phyloP scores from a whole-genome alignment of 495 filamentous ascomycete genomes.

The Elaphomyces granulatus region DNA sequence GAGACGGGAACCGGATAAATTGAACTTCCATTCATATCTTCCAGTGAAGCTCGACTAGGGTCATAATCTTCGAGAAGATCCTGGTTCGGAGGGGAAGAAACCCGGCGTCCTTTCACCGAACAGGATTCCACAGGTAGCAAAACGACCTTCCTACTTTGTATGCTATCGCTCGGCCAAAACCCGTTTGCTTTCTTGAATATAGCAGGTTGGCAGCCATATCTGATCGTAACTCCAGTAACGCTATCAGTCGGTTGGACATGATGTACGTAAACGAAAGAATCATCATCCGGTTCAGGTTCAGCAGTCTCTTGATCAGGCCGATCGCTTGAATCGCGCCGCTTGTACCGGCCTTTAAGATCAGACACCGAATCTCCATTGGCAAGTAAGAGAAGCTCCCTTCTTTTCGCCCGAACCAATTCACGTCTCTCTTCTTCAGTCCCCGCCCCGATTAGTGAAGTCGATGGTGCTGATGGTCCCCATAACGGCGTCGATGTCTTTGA shows the following conservation, averaged over 20 bases:
- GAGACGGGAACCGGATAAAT: slow-evolving; percentile 23
- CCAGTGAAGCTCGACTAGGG: slow-evolving; percentile 11
- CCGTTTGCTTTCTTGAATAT: slow-evolving; percentile 77
- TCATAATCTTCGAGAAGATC: slow-evolving; percentile 23
- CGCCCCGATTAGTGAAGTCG: slow-evolving; percentile 31
- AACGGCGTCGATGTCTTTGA: slow-evolving; percentile 24
- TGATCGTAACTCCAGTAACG: slow-evolving; percentile 77
- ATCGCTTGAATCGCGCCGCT: slow-evolving; percentile 46
- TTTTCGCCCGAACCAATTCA: slow-evolving; percentile 45
- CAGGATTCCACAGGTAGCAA: slow-evolving; percentile 85
- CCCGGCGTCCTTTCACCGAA: slow-evolving; percentile 56
- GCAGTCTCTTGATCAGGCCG: slow-evolving; percentile 18
- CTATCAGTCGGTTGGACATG: slow-evolving; percentile 70
- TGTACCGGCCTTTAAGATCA: slow-evolving; percentile 35
- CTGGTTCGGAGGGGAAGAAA: slow-evolving; percentile 13
- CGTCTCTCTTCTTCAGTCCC: slow-evolving; percentile 44
- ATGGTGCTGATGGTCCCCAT: slow-evolving; percentile 41
- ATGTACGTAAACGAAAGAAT: slow-evolving; percentile 78
- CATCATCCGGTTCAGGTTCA: slow-evolving; percentile 46
- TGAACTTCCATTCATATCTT: slow-evolving; percentile 28
- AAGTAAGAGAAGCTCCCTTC: slow-evolving; percentile 43
- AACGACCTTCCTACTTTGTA: slow-evolving; percentile 68
- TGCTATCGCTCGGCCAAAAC: slow-evolving; percentile 83
- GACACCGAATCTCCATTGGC: slow-evolving; percentile 36
- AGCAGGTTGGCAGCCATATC: slow-evolving; percentile 68